Base-by-base conservation (phyloP, 768 basidiomycete species). In the Leucocoprinus leucothites region DNA sequence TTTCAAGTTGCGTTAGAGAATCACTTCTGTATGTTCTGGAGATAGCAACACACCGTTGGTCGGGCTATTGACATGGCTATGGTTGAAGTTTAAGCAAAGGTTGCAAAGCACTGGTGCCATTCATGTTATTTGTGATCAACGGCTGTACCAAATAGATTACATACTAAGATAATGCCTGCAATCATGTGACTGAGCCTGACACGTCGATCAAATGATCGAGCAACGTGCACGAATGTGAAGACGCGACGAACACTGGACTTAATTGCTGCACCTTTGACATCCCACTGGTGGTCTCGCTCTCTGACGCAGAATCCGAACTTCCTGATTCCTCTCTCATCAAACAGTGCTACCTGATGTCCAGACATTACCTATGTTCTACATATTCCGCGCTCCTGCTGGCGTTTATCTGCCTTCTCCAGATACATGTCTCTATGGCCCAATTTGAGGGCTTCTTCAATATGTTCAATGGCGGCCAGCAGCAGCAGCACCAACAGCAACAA, bases 391-490 rank as follows among this genome's bases (percentile, higher is more conserved):
- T 49, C 9, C 41, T 49, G 4, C 25, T 56, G 21, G 40, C 54
- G 3, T 36, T 68, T 22, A 42, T 72, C 14, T 58, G 80, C 19
- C 63, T 76, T 13, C 54, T 75, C 4, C 68, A 74, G 51, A 60
- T 73, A 41, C 67, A 69, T 14, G 51, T 76, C 42, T 79, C 67
- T 28, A 70, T 72, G 14, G 86, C 83, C n/a, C 88, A 91, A 62
- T 91, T 91, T 67, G 77, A 82, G 44, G 88, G 90, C 69, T 92
- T 92, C 63, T 83, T 87, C 58, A 82, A 86, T 40, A 85, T 91
- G 81, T 91, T 89, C 62, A 81, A 66, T 35, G 62, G 82, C 40
- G 74, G 79, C 18, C 80, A 81, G 31, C 78, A 80, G 40, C 74
- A 80, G 21, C 80, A 81, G 36, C 78, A 80, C 9, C 84, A 86